Evolutionary conservation across 139 green algal species (phyloP).

Genomic region (Tetraselmis striata): DNA sequence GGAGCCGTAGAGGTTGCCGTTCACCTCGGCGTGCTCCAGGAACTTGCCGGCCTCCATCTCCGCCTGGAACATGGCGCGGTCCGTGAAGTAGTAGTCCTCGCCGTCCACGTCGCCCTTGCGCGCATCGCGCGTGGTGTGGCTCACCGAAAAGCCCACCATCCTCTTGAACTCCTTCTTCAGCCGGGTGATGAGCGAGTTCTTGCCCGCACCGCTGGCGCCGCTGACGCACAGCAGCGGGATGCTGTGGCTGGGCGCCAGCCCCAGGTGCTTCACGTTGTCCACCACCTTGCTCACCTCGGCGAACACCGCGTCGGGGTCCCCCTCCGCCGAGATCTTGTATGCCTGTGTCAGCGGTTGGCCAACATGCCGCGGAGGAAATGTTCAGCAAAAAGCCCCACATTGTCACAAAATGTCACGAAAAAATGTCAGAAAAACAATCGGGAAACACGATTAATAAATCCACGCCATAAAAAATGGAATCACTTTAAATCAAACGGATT

Average conservation of each 20-base stretch:
- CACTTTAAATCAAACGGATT: too few species aligned
- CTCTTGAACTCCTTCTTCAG: conserved; percentile 43
- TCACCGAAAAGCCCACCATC: conserved; percentile 70
- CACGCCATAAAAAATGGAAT: too few species aligned
- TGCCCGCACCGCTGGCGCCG: conserved; percentile 78
- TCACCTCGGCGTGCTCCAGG: conserved; percentile 75
- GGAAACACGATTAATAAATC: too few species aligned
- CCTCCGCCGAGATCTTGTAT: not conserved
- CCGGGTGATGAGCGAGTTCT: conserved; percentile 72
- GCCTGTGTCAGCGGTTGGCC: too few species aligned
- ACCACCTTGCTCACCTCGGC: not conserved
- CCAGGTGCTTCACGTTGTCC: not conserved
- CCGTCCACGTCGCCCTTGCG: conserved; percentile 57
- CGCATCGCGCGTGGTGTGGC: conserved; percentile 69
- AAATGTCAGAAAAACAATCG: too few species aligned
- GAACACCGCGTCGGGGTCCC: not conserved
- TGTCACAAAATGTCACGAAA: too few species aligned
- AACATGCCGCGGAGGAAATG: too few species aligned
- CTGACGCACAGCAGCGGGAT: conserved; percentile 21
- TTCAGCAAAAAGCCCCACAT: too few species aligned
- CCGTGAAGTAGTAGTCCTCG: conserved; percentile 74
- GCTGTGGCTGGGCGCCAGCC: not conserved
- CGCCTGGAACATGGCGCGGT: conserved; percentile 59
- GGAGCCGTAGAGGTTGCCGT: conserved; percentile 83
- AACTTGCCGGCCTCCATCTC: conserved; percentile 65